These are phyloP conservation scores for Ophiostoma pallidulum DNA, from an alignment of 2,329 filamentous ascomycete genomes.

Conservation along the genomic window DNA sequence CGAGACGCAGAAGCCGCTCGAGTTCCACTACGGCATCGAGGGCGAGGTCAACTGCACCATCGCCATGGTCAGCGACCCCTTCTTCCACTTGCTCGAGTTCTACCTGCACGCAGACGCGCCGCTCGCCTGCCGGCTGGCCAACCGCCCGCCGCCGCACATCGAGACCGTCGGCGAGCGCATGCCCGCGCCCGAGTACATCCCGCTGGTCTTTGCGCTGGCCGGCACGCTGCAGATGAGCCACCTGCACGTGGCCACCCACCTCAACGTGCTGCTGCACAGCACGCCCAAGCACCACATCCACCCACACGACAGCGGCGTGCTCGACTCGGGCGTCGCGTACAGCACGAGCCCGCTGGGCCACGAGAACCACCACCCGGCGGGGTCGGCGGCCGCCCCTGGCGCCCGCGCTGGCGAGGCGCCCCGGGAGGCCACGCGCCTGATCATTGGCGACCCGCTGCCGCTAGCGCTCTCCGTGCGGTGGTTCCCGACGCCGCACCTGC, in stretches of 20 bases:
- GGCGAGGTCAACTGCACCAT: conserved; percentile 78
- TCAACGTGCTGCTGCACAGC: conserved; percentile 80
- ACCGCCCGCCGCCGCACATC: conserved; percentile 54
- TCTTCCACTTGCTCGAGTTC: conserved; percentile 89
- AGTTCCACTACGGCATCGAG: conserved; percentile 79
- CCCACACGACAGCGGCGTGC: conserved; percentile 62
- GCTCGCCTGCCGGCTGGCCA: conserved; percentile 79
- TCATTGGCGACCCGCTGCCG: conserved; percentile 79
- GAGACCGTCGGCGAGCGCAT: conserved; percentile 44
- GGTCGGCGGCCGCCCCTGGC: not conserved
- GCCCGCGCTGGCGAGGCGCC: conserved; percentile 26
- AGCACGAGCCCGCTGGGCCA: conserved; percentile 63
- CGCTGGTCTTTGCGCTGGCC: conserved; percentile 78
- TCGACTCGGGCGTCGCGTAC: conserved; percentile 84
- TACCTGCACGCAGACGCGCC: conserved; percentile 97
- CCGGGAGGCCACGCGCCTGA: conserved; percentile 54
- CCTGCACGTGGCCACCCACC: conserved; percentile 77
- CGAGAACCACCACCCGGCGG: conserved; percentile 23
- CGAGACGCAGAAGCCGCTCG: conserved; percentile 73
- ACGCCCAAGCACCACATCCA: conserved; percentile 52
- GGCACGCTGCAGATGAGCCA: conserved; percentile 84
- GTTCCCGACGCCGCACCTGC: conserved; percentile 68
- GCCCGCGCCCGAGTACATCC: conserved; percentile 56
- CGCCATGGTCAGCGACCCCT: conserved; percentile 63
- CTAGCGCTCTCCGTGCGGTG: conserved; percentile 75